Evolutionary conservation across 192 early-diverging fungal species (phyloP).

Genomic region (Geranomyces michiganensis): DNA sequence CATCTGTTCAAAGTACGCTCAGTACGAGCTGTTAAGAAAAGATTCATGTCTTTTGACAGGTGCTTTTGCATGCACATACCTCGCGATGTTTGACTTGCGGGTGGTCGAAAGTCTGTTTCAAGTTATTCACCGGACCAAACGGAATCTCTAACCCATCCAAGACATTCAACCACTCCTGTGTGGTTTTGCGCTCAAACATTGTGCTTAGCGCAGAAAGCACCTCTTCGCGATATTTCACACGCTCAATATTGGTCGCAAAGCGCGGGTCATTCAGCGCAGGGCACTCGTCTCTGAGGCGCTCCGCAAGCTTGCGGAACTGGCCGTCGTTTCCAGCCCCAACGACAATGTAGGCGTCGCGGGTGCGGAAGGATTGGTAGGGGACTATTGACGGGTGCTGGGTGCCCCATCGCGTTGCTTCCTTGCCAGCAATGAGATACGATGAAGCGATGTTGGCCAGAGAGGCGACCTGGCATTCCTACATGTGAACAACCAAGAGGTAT

Average conservation of each 20-base stretch:
- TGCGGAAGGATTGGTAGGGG: constrained; percentile 84
- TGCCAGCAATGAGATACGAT: constrained; percentile 80
- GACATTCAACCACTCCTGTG: constrained; percentile 62
- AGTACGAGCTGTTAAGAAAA: too few species aligned
- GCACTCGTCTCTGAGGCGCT: constrained; percentile 44
- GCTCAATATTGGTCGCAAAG: constrained; percentile 71
- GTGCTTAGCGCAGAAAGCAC: constrained; percentile 65
- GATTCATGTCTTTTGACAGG: too few species aligned
- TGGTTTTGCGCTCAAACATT: constrained; percentile 53
- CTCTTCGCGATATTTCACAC: constrained; percentile 72
- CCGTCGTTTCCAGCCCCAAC: constrained; percentile 90
- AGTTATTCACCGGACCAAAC: constrained; percentile 79
- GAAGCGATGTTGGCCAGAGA: constrained; percentile 89
- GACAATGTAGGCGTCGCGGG: constrained; percentile 77
- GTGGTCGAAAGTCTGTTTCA: constrained; percentile 71
- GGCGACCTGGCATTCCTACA: constrained; percentile 78
- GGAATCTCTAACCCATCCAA: constrained; percentile 76
- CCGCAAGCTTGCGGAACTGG: constrained; percentile 76
- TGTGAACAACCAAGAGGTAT: neutral
- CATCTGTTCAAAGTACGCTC: constrained; percentile 50
- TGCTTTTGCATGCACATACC: too few species aligned
- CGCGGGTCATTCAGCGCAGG: constrained; percentile 52
- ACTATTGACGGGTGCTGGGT: constrained; percentile 90
- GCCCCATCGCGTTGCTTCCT: constrained; percentile 83
- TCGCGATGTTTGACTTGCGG: constrained; percentile 53